phyloP scores from a whole-genome alignment of 805 yeast genomes.

The Priceomyces fermenticarens region DNA sequence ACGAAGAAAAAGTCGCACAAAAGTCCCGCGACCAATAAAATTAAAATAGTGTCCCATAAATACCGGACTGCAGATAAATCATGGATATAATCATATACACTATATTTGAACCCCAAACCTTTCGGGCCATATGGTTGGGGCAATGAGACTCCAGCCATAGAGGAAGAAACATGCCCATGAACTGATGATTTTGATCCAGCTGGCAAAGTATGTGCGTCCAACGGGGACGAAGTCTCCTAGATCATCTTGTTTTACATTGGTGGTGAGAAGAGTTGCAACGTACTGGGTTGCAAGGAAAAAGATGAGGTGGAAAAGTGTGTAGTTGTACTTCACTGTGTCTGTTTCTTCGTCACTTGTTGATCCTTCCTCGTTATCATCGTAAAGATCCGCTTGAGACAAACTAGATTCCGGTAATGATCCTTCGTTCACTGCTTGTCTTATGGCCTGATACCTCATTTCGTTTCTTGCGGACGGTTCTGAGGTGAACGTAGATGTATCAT shows the following conservation, averaged over 20 bases:
- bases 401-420: conserved; percentile 96
- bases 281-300: conserved; percentile 96
- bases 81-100: no score
- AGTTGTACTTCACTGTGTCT: conserved; percentile 71
- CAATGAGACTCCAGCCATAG: conserved; percentile 87
- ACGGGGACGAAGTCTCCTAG: conserved; percentile 92
- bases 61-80: no score
- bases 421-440: conserved; percentile 91
- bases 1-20: conserved; percentile 5
- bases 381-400: conserved; percentile 65
- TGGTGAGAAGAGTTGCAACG: conserved; percentile 89
- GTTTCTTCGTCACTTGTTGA: conserved; percentile 52
- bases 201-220: conserved; percentile 91
- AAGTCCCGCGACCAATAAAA: not conserved
- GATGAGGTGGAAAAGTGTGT: conserved; percentile 82
- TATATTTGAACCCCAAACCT: conserved; percentile 53
- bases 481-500: conserved; percentile 37
- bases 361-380: conserved; percentile 43
- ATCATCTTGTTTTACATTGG: conserved; percentile 82
- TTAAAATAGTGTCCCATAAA: no score
- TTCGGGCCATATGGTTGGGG: conserved; percentile 90
- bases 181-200: conserved; percentile 90
- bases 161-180: conserved; percentile 88
- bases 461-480: conserved; percentile 49
- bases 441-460: conserved; percentile 82